Evolutionary conservation across 2,329 filamentous ascomycete species (phyloP), one percentile per base, ranked within the genome.

Genomic region (Stemphylium lycopersici): DNA sequence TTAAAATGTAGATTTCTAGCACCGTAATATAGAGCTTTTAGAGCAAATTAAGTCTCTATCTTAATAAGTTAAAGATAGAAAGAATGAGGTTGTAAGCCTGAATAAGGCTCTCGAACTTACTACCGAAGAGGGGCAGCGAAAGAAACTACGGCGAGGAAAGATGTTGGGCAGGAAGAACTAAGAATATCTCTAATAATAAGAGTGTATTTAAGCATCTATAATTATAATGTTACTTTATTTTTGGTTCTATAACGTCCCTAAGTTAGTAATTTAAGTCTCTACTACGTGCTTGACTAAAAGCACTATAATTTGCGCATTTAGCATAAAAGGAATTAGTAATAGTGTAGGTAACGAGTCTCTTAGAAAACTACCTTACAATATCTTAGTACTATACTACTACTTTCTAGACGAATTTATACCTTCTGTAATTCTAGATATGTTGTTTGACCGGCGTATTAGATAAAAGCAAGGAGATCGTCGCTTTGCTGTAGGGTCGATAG

Each of bases 231-330:
- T 22, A 46, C 20, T 52, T 32, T 20, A 31, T 16, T 6, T 2
- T 47, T 13, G 31, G 18, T 32, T 4, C 20, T 24, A 2, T 47
- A 2, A 18, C 3, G 36, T 53, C n/a, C 26, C n/a, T 13, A 58
- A 60, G 7, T 55, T 16, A n/a, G 11, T 55, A 38, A 61, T 39
- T 20, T 13, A 2, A 32, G 48, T 24, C 12, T 48, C 48, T 39
- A 20, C 20, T 36, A 37, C 22, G 18, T 55, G 18, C 26, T 62
- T 32, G 6, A 50, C 47, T 16, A 13, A 37, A 26, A 59, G 11
- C 10, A 57, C 53, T 48, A 34, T 49, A 8, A 57, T 42, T 37
- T 62, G 37, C 13, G 48, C 40, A 55, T 48, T 56, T 18, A 59
- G 3, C 3, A 59, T 37, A 42, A 55, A 57, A 39, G 44, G 37